Evolutionary conservation across 495 filamentous ascomycete genomes (phyloP).

Genomic region (Glonium stellatum): DNA sequence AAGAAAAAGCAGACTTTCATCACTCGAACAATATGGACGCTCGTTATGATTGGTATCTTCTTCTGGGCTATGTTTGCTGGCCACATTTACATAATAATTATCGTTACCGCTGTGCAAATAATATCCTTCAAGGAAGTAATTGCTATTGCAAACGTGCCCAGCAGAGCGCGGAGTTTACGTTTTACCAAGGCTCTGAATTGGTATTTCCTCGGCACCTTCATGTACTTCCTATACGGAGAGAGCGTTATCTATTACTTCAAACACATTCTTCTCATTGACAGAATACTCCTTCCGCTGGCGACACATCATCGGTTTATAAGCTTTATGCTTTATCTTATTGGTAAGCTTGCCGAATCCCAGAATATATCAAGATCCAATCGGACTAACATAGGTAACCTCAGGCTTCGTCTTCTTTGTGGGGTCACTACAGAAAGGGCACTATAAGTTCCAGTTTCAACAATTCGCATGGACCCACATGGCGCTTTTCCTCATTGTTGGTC

Average conservation of each 20-base stretch:
- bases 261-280: slow-evolving; percentile 92
- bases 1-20: slow-evolving; percentile 99
- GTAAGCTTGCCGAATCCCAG: slow-evolving; percentile 39
- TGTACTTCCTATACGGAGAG: slow-evolving; percentile 99
- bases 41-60: slow-evolving; percentile 93
- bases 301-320: slow-evolving; percentile 98
- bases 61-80: slow-evolving; percentile 87
- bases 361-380: neutral
- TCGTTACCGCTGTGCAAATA: slow-evolving; percentile 90
- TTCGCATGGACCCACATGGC: slow-evolving; percentile 99
- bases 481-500: slow-evolving; percentile 92
- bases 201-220: slow-evolving; percentile 97
- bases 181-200: slow-evolving; percentile 96
- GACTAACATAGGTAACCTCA: slow-evolving; percentile 32
- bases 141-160: slow-evolving; percentile 91
- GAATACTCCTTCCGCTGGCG: slow-evolving; percentile 82
- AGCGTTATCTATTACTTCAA: slow-evolving; percentile 99
- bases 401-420: slow-evolving; percentile 98
- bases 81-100: slow-evolving; percentile 90
- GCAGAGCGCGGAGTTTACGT: slow-evolving; percentile 77
- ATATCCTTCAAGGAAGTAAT: slow-evolving; percentile 99
- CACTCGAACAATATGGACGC: slow-evolving; percentile 94
- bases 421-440: slow-evolving; percentile 91
- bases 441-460: slow-evolving; percentile 97
- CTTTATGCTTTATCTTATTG: slow-evolving; percentile 95